Evolutionary conservation across 2,329 filamentous ascomycete genomes (phyloP).

Genomic region (Scolecobasidium constrictum): DNA sequence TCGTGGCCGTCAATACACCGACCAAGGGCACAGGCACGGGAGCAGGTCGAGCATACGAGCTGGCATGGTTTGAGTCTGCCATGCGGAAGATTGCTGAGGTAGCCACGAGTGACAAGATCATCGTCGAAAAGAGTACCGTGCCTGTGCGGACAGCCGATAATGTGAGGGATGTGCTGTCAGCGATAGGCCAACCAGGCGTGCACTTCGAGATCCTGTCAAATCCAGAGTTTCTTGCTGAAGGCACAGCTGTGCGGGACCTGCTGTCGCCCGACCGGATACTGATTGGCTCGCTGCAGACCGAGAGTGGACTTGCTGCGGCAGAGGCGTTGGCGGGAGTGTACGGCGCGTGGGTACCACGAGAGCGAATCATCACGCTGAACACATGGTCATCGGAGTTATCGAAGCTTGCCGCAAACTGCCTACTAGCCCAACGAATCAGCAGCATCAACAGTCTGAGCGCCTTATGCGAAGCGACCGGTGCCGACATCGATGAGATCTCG

Average conservation of each 20-base stretch:
- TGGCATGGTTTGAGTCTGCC: slow-evolving; percentile 61
- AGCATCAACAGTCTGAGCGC: slow-evolving; percentile 74
- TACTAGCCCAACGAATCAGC: slow-evolving; percentile 69
- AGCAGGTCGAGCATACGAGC: slow-evolving; percentile 59
- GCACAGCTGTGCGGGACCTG: slow-evolving; percentile 61
- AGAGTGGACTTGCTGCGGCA: slow-evolving; percentile 50
- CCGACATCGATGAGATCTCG: slow-evolving; percentile 61
- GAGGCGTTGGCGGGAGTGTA: slow-evolving; percentile 55
- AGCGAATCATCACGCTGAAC: slow-evolving; percentile 59
- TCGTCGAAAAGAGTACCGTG: slow-evolving; percentile 73
- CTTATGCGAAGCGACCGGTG: slow-evolving; percentile 64
- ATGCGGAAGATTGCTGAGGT: slow-evolving; percentile 55
- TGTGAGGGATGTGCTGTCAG: slow-evolving; percentile 51
- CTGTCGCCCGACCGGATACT: slow-evolving; percentile 61
- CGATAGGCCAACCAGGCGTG: slow-evolving; percentile 50
- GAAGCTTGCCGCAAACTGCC: slow-evolving; percentile 68
- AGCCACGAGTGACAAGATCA: slow-evolving; percentile 55
- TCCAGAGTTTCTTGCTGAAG: slow-evolving; percentile 69
- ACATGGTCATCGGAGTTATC: slow-evolving; percentile 68
- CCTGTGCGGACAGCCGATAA: slow-evolving; percentile 63
- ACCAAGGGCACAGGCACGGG: slow-evolving; percentile 62
- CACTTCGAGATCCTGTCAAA: slow-evolving; percentile 69
- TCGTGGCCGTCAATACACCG: slow-evolving; percentile 68
- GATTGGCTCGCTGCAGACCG: slow-evolving; percentile 57
- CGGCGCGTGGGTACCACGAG: slow-evolving; percentile 55